Percentiles rank a stretch among this genome's conserved stretches.
These are phyloP conservation scores for Chlorella vulgaris DNA, from an alignment of 139 green algal species.

Conservation along the genomic window DNA sequence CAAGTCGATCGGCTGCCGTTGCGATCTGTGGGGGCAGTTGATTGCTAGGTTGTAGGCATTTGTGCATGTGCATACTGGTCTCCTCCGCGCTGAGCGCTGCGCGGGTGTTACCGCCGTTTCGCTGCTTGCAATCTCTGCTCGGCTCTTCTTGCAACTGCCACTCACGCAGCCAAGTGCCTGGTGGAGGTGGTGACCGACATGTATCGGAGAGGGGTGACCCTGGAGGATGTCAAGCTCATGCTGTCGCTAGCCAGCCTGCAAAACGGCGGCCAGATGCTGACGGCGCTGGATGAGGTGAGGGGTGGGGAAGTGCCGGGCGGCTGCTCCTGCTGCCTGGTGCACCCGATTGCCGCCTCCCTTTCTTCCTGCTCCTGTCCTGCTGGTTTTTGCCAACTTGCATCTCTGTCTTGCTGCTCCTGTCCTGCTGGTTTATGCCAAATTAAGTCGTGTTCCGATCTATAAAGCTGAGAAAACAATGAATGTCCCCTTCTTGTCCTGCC, in stretches of 20 bases:
- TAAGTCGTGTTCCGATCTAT: background rate
- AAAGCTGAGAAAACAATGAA: background rate
- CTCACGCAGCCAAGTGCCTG: conserved; percentile 64
- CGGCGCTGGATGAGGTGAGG: conserved; percentile 1
- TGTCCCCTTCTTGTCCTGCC: conserved; percentile 18
- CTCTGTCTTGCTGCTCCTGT: background rate
- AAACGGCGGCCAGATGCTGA: conserved; percentile 16
- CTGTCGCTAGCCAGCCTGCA: conserved; percentile 28
- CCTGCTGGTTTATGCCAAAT: too few species aligned
- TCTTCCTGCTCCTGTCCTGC: too few species aligned
- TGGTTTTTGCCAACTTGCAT: too few species aligned
- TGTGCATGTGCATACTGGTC: too few species aligned
- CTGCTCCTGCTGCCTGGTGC: background rate
- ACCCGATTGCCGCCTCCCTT: background rate
- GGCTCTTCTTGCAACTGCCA: conserved; percentile 26
- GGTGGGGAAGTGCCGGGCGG: too few species aligned
- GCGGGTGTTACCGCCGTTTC: background rate
- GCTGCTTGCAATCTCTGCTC: background rate
- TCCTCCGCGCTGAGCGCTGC: too few species aligned
- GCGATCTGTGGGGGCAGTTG: too few species aligned
- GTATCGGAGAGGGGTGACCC: conserved; percentile 43
- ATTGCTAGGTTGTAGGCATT: too few species aligned
- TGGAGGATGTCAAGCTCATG: conserved; percentile 47
- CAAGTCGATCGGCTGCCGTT: background rate
- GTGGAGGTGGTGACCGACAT: conserved; percentile 64